Evolutionary conservation across 495 filamentous ascomycete species (phyloP).

Genomic region (Daldinia concentrica): DNA sequence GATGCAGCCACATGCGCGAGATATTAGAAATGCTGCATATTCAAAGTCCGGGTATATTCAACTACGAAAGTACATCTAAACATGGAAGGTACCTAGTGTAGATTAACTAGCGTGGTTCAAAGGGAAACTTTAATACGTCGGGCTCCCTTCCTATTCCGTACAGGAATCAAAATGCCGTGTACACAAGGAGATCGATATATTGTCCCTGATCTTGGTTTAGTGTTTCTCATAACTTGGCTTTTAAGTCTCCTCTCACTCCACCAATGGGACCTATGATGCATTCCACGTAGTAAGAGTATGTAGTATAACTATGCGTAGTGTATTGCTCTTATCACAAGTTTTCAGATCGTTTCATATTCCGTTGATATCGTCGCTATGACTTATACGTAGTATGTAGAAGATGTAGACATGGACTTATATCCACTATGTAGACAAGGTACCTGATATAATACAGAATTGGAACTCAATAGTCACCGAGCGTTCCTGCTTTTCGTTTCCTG

Average conservation of each 20-base stretch:
- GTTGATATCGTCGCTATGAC: background rate
- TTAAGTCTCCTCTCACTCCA: background rate
- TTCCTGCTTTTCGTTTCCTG: slow-evolving; percentile 29
- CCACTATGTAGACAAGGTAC: too few relatives aligned
- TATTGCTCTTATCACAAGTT: background rate
- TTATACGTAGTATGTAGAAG: background rate
- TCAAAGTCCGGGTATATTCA: slow-evolving; percentile 22
- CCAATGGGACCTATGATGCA: background rate
- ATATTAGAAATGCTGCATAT: background rate
- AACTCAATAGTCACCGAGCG: background rate
- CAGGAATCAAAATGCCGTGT: slow-evolving; percentile 32
- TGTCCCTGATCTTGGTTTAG: slow-evolving; percentile 32
- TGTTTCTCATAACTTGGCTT: slow-evolving; percentile 1
- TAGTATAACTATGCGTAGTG: too few relatives aligned
- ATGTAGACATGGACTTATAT: too few relatives aligned
- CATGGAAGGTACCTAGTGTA: slow-evolving; percentile 35
- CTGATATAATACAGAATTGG: background rate
- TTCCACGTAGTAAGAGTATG: background rate
- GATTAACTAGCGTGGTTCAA: slow-evolving; percentile 1
- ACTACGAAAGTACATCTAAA: slow-evolving; percentile 24
- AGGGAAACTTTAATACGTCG: slow-evolving; percentile 16
- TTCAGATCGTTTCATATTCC: background rate
- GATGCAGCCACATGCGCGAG: background rate
- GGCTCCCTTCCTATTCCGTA: slow-evolving; percentile 34
- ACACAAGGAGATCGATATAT: slow-evolving; percentile 25